These are phyloP conservation scores for Colletotrichum melonis DNA, from an alignment of 2,329 filamentous ascomycete species.

Conservation along the genomic window DNA sequence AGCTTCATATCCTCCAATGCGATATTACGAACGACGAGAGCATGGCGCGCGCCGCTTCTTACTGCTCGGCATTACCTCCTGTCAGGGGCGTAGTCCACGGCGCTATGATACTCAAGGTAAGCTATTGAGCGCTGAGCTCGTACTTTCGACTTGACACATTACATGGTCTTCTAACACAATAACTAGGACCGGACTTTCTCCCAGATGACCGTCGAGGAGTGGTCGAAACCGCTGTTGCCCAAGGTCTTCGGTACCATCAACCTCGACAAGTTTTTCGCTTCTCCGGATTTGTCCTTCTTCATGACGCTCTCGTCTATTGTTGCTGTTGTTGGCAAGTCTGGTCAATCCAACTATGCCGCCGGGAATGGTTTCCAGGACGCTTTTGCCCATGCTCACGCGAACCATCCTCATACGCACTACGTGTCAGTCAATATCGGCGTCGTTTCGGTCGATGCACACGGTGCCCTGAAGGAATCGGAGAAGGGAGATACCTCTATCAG, in stretches of 20 bases:
- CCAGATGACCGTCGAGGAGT: background rate
- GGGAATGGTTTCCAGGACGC: slow-evolving; percentile 55
- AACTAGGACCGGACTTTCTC: slow-evolving; percentile 16
- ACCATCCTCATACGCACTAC: no score
- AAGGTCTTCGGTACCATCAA: slow-evolving; percentile 20
- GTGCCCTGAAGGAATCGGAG: no score
- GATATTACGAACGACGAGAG: slow-evolving; percentile 41
- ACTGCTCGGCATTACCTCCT: slow-evolving; percentile 39
- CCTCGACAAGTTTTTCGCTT: background rate
- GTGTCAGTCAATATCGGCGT: no score
- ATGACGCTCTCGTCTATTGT: slow-evolving; percentile 45
- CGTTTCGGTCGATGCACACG: no score
- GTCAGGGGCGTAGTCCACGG: slow-evolving; percentile 55
- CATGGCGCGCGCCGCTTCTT: slow-evolving; percentile 23
- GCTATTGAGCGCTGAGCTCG: background rate
- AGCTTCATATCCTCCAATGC: slow-evolving; percentile 45
- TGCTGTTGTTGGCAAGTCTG: slow-evolving; percentile 41
- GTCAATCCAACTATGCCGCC: slow-evolving; percentile 56
- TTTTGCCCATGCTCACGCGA: slow-evolving; percentile 42
- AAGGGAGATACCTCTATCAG: no score
- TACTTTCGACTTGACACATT: slow-evolving; percentile 2
- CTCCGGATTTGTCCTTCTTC: slow-evolving; percentile 40
- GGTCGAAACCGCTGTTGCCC: slow-evolving; percentile 3
- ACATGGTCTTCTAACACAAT: background rate
- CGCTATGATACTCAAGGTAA: slow-evolving; percentile 52